phyloP scores from a whole-genome alignment of 73 alveolate species.

The Durusdinium trenchii region DNA sequence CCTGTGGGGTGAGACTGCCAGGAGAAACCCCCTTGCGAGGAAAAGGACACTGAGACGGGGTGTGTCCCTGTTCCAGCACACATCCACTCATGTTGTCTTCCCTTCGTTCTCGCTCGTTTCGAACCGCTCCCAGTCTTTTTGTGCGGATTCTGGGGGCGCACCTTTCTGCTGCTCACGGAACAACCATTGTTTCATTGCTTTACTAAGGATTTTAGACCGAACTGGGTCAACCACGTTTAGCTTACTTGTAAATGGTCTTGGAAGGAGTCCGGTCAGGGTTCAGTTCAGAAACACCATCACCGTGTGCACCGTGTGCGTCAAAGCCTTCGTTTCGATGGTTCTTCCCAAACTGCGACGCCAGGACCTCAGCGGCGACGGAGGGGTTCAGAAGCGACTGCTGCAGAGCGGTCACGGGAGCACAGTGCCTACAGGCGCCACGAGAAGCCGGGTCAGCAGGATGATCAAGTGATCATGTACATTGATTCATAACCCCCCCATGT shows the following conservation, averaged over 20 bases:
- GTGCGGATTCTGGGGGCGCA: not conserved
- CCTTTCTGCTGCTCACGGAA: not conserved
- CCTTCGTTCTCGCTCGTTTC: not conserved
- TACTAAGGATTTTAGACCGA: not conserved
- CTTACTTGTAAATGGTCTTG: not conserved
- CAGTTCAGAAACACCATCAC: not conserved
- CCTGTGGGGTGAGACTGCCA: not conserved
- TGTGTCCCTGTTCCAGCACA: no score
- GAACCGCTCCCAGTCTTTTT: not conserved
- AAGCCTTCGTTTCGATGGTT: not conserved
- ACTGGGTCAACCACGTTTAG: not conserved
- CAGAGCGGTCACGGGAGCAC: not conserved
- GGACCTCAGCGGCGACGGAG: slow-evolving; percentile 32
- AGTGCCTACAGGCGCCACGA: not conserved
- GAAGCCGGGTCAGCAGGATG: no score
- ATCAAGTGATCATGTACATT: no score
- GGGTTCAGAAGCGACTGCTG: not conserved
- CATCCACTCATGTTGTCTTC: not conserved
- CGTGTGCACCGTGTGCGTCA: not conserved
- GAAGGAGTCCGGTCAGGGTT: not conserved
- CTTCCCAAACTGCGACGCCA: not conserved
- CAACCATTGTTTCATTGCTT: not conserved
- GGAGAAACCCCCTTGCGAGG: no score
- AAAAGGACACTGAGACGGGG: no score
- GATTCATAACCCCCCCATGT: no score